Percentiles rank a stretch among this genome's conserved stretches.
Conservation (phyloP, 2,329 filamentous ascomycete genomes). For the Aspergillus brasiliensis region DNA sequence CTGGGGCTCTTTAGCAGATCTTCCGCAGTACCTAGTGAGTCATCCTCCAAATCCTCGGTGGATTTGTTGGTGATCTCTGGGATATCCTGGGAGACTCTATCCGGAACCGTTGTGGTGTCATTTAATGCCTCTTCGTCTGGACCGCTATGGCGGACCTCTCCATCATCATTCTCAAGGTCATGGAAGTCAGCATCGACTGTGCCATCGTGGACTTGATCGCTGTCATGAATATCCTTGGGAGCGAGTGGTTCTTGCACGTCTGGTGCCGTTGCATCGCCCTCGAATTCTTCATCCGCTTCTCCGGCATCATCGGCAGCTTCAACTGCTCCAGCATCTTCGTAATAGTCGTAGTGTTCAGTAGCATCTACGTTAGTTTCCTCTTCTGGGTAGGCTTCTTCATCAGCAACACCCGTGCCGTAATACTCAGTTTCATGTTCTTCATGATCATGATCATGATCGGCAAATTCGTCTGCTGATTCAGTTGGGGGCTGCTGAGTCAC, state of each 20-base stretch:
- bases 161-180: constrained; percentile 15
- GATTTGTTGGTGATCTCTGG: constrained; percentile 16
- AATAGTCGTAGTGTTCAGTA: constrained; percentile 1
- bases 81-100: constrained; percentile 12
- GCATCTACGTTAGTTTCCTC: constrained; percentile 18
- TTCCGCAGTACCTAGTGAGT: constrained; percentile 36
- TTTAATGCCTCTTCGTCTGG: constrained; percentile 15
- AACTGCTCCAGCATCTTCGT: constrained; percentile 18
- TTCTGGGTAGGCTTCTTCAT: constrained; percentile 20
- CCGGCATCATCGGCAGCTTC: constrained; percentile 12
- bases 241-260: constrained; percentile 16
- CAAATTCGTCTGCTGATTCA: constrained; percentile 12
- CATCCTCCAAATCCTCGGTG: constrained; percentile 26
- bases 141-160: constrained; percentile 15
- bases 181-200: constrained; percentile 14
- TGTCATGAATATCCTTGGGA: constrained; percentile 11
- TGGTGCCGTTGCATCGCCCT: constrained; percentile 12
- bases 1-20: constrained; percentile 33
- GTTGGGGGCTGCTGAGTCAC: constrained; percentile 23
- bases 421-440: constrained; percentile 43
- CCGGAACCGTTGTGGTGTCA: constrained; percentile 24
- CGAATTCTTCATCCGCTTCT: background rate
- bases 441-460: constrained; percentile 15
- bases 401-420: constrained; percentile 26
- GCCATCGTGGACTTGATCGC: constrained; percentile 15